Percentiles rank a stretch among this genome's conserved stretches.
Conservation (phyloP, 805 yeast genomes). For the fission yeast (Schizosaccharomyces pombe) region DNA sequence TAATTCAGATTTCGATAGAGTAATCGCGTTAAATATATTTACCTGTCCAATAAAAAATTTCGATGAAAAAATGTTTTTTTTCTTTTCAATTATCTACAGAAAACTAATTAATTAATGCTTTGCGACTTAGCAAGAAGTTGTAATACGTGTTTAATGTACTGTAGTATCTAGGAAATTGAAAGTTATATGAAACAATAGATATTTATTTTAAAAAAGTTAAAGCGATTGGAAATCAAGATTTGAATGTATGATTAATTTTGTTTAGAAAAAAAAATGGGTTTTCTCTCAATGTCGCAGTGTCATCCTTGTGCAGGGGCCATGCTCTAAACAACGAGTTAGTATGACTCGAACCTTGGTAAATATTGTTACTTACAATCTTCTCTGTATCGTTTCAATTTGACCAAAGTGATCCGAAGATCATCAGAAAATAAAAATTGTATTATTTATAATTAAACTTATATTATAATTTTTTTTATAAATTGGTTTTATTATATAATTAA, state of each 20-base stretch:
- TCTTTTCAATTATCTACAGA: too few species aligned
- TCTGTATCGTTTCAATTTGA: constrained; percentile 4
- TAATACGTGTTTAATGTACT: too few species aligned
- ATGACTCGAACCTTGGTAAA: not conserved
- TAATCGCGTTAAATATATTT: too few species aligned
- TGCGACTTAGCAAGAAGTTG: too few species aligned
- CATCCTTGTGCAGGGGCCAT: constrained; percentile 5
- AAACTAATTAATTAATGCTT: too few species aligned
- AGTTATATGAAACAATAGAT: not conserved
- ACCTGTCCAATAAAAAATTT: too few species aligned
- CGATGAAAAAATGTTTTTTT: too few species aligned
- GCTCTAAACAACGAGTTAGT: constrained; percentile 2
- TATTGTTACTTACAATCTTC: not conserved
- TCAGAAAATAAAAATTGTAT: not conserved
- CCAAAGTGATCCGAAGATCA: constrained; percentile 4
- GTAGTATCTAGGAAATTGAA: too few species aligned
- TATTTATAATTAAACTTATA: not conserved
- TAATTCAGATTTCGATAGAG: too few species aligned
- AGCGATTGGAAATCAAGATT: not conserved
- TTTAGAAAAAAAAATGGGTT: constrained; percentile 1
- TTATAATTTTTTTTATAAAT: too few species aligned
- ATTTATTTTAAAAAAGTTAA: not conserved
- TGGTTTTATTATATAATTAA: too few species aligned
- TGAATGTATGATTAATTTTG: not conserved
- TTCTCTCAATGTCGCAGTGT: constrained; percentile 4